Evolutionary conservation across 140 eudicot genomes (phyloP).

Genomic region (Cichorium intybus): DNA sequence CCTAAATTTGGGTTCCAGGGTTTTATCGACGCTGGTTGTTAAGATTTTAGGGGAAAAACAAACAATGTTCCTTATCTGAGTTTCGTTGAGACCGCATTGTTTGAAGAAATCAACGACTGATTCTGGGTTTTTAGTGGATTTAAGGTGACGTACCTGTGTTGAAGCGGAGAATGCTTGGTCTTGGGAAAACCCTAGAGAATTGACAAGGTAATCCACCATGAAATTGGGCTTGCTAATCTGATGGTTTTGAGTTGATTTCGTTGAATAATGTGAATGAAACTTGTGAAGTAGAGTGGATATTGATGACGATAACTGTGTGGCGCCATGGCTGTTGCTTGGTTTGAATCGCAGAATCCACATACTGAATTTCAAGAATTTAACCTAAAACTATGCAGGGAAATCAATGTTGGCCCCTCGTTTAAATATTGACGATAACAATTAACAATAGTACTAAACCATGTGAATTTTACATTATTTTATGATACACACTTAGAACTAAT

Average conservation of each 20-base stretch:
- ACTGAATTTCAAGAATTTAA: not conserved
- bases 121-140: constrained; percentile 27
- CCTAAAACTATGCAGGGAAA: not conserved
- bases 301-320: not conserved
- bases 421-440: too few species aligned
- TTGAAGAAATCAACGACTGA: constrained; percentile 25
- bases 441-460: too few species aligned
- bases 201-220: constrained; percentile 29
- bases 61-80: constrained; percentile 26
- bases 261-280: not conserved
- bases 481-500: too few species aligned
- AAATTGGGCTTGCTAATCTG: constrained; percentile 2
- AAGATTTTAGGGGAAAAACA: constrained; percentile 16
- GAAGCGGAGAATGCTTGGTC: constrained; percentile 23
- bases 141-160: constrained; percentile 25
- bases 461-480: too few species aligned
- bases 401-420: not conserved
- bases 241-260: constrained; percentile 3
- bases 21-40: constrained; percentile 13
- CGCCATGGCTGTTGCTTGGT: constrained; percentile 2
- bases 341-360: constrained; percentile 21
- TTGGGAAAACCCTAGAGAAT: constrained; percentile 28
- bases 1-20: constrained; percentile 32
- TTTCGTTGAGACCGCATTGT: constrained; percentile 19
- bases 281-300: not conserved